Conservation (phyloP, 2,329 filamentous ascomycete genomes). For the Bisporella sp. region DNA sequence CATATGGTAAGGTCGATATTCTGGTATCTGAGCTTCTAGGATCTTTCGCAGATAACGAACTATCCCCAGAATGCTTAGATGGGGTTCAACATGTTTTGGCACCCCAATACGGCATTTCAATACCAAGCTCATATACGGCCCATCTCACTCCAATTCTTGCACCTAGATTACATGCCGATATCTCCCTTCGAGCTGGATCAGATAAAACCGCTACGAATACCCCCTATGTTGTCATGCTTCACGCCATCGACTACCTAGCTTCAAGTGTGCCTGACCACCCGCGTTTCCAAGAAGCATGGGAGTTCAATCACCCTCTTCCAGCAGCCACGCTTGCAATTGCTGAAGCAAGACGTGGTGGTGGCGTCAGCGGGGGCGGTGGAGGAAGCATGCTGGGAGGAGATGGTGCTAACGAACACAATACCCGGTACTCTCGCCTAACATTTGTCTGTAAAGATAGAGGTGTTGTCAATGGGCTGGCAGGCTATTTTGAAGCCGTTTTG, state of each 20-base stretch:
- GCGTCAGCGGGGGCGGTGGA: constrained; percentile 58
- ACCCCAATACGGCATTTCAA: constrained; percentile 77
- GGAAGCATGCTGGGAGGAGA: constrained; percentile 69
- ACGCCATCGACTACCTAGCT: constrained; percentile 80
- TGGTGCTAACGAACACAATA: constrained; percentile 87
- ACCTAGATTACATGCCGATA: constrained; percentile 77
- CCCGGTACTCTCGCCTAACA: constrained; percentile 66
- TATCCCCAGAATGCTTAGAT: constrained; percentile 93
- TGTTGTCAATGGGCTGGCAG: constrained; percentile 82
- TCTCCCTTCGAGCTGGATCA: constrained; percentile 51
- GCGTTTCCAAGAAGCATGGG: constrained; percentile 71
- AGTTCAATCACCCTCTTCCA: constrained; percentile 71
- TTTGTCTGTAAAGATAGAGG: constrained; percentile 76
- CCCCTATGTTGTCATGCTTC: constrained; percentile 90
- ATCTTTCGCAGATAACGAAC: constrained; percentile 94
- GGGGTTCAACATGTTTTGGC: constrained; percentile 88
- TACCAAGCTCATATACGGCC: constrained; percentile 87
- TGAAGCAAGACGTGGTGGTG: constrained; percentile 53
- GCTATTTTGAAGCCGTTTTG: constrained; percentile 95
- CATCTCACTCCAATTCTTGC: constrained; percentile 89
- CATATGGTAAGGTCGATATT: constrained; percentile 73
- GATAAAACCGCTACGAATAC: constrained; percentile 77
- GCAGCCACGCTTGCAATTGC: constrained; percentile 46
- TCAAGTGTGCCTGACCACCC: constrained; percentile 49
- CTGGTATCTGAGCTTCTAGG: constrained; percentile 89